phyloP scores from a whole-genome alignment of 2,329 filamentous ascomycete genomes.

The Paramyrothecium sp. region DNA sequence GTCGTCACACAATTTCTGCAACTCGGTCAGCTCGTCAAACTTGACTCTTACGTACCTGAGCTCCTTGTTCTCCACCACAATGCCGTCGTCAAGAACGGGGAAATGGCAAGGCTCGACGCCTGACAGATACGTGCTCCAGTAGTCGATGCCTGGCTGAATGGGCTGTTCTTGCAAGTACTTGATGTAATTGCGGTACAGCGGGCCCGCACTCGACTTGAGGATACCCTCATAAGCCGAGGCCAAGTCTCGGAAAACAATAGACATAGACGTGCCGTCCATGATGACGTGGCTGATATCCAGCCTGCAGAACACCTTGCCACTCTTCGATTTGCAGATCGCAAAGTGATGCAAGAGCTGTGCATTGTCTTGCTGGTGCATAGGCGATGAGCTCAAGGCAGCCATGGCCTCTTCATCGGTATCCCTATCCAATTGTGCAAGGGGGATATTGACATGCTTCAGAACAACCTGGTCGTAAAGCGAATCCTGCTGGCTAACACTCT shows the following conservation, averaged over 20 bases:
- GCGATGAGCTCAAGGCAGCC: not conserved
- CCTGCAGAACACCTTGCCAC: slow-evolving; percentile 17
- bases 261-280: slow-evolving; percentile 18
- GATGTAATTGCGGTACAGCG: slow-evolving; percentile 10
- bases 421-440: slow-evolving; percentile 1
- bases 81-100: slow-evolving; percentile 5
- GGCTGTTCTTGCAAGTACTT: slow-evolving; percentile 9
- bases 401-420: slow-evolving; percentile 9
- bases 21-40: slow-evolving; percentile 11
- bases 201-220: slow-evolving; percentile 6
- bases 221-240: not conserved
- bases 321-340: slow-evolving; percentile 15
- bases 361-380: slow-evolving; percentile 1
- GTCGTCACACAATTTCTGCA: slow-evolving; percentile 4
- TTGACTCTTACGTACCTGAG: slow-evolving; percentile 13
- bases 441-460: slow-evolving; percentile 19
- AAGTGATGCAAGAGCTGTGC: slow-evolving; percentile 8
- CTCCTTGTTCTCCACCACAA: slow-evolving; percentile 7
- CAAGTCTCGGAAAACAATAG: slow-evolving; percentile 16
- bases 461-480: slow-evolving; percentile 47
- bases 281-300: slow-evolving; percentile 18
- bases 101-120: slow-evolving; percentile 6
- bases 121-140: slow-evolving; percentile 2
- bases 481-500: slow-evolving; percentile 39
- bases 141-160: slow-evolving; percentile 1